Conservation (phyloP, 805 yeast species). For the Ogataea saltuana region DNA sequence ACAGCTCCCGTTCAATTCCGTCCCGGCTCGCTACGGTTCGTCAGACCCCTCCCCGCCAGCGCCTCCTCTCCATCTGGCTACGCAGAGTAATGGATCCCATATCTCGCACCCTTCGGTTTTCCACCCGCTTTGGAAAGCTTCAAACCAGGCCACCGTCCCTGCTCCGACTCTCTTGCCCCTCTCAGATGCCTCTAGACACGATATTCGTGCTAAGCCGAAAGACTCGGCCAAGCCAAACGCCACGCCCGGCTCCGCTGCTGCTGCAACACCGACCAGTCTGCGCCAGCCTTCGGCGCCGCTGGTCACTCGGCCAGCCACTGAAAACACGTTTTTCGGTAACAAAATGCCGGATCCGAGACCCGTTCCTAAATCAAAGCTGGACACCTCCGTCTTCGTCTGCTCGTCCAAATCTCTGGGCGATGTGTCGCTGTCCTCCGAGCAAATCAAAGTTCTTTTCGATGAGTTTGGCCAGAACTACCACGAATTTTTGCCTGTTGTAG, state of each 20-base stretch:
- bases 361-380: conserved; percentile 20
- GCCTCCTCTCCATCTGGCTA: neutral
- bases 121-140: conserved; percentile 4
- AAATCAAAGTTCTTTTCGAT: conserved; percentile 59
- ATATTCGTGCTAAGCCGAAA: no score
- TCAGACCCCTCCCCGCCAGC: conserved; percentile 19
- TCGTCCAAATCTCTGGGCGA: conserved; percentile 72
- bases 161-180: no score
- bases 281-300: conserved; percentile 17
- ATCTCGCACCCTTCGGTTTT: conserved; percentile 2
- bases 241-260: neutral
- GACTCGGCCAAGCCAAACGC: neutral
- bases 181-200: no score
- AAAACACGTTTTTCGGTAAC: conserved; percentile 19
- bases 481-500: conserved; percentile 84
- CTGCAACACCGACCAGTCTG: conserved; percentile 5
- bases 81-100: neutral
- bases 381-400: conserved; percentile 45
- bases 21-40: conserved; percentile 8
- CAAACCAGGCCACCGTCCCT: conserved; percentile 3
- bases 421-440: conserved; percentile 57
- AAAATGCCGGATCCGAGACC: conserved; percentile 20
- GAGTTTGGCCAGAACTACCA: conserved; percentile 82
- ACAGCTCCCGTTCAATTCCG: conserved; percentile 10
- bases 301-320: conserved; percentile 22